These are phyloP conservation scores for Pyropia haitanensis DNA, from an alignment of 23 red algal species.

Conservation along the genomic window DNA sequence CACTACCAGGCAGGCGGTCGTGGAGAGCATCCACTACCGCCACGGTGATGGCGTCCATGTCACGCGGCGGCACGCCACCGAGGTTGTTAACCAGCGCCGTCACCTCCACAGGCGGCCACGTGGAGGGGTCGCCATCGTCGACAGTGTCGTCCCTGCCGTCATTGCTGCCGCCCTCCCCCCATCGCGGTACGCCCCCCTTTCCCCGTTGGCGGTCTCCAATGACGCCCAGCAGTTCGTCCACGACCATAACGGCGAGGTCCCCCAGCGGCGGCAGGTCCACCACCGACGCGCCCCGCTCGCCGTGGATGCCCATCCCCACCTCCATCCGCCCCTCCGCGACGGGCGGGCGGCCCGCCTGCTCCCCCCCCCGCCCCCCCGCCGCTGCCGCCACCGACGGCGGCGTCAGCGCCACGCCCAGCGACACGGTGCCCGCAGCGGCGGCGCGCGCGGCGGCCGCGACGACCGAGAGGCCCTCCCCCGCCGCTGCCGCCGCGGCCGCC, in stretches of 20 bases:
- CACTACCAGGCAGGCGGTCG: slow-evolving; percentile 1
- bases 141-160: slow-evolving; percentile 1
- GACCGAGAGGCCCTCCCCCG: slow-evolving; percentile 29
- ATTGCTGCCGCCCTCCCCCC: not conserved
- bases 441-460: slow-evolving; percentile 24
- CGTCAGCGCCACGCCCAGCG: slow-evolving; percentile 47
- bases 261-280: not conserved
- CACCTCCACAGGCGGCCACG: slow-evolving; percentile 5
- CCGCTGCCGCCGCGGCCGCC: slow-evolving; percentile 54
- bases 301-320: slow-evolving; percentile 66
- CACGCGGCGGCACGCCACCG: slow-evolving; percentile 36
- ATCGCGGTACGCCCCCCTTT: not conserved
- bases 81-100: slow-evolving; percentile 67
- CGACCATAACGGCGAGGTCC: not conserved
- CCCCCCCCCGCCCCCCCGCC: not conserved
- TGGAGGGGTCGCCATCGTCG: not conserved
- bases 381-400: slow-evolving; percentile 30
- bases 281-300: slow-evolving; percentile 28
- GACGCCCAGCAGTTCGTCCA: slow-evolving; percentile 2
- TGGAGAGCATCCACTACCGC: slow-evolving; percentile 26
- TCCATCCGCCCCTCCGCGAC: slow-evolving; percentile 31
- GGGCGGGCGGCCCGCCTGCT: not conserved
- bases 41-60: slow-evolving; percentile 38
- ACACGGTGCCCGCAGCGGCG: slow-evolving; percentile 12
- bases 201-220: slow-evolving; percentile 11